Base-by-base conservation (phyloP, 257 asterid genomes). In the Handroanthus guayacan region DNA sequence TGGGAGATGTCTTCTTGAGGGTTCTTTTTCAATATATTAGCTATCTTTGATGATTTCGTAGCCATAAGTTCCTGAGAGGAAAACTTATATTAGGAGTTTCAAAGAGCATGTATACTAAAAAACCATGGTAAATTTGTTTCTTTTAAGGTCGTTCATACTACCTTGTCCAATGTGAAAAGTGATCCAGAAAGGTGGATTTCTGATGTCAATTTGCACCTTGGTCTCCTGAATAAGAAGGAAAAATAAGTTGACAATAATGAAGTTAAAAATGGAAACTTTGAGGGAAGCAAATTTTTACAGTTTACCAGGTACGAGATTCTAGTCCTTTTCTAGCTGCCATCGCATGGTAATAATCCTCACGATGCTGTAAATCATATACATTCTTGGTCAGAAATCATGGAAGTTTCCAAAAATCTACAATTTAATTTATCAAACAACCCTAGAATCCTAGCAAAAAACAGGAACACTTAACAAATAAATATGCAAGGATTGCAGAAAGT, bases 51-150 rank as follows among this genome's bases (percentile, higher is more conserved):
- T 41, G 99, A 95, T 82, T 90, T 95, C 9, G 54, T 20, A 50
- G 90, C 91, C 77, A 89, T 38, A 63, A 88, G 86, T 34, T 87
- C 92, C 99, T 95, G 77, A 44, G 60, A 55, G 4, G 12, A 18
- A 18, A 43, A 10, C 18, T 13, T 9, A 37, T 43, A 17, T 50
- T 58, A 57, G 44, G 69, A 45, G 8, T 38, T 16, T 5, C 25
- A 43, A 14, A 52, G 1, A 31, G 37, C 16, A 16, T 14, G 20
- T 16, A 16, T 6, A 38, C 9, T 3, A 1, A 41, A 39, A 3
- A 39, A 13, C 9, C 4, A 4, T 6, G 14, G 9, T 41, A 54
- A 25, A 25, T 38, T 11, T 17, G 25, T 45, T 44, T 67, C 37
- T 8, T 43, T 1, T 9, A 41, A 17, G 31, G 18, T 54, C 0